Conservation (phyloP, 108 stramenopile genomes). For the Bacterosira constricta region DNA sequence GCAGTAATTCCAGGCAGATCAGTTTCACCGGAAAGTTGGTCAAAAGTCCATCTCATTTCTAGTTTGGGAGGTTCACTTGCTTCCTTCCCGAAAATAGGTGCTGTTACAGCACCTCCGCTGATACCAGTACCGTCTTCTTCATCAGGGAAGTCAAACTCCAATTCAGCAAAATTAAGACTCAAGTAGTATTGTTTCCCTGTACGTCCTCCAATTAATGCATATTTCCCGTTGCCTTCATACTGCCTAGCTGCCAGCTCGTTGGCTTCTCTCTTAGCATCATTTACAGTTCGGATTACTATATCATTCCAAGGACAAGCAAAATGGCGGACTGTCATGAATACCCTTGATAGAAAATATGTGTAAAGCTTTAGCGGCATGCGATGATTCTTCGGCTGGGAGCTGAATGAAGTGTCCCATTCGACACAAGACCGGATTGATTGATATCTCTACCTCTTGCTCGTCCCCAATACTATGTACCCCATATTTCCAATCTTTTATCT, state of each 20-base stretch:
- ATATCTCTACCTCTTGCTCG: too few species aligned
- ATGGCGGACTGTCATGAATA: constrained; percentile 54
- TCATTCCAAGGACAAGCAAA: constrained; percentile 54
- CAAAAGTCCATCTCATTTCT: constrained; percentile 41
- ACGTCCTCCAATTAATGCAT: constrained; percentile 13
- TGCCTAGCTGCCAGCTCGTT: constrained; percentile 11
- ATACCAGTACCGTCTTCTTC: not conserved
- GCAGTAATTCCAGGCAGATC: constrained; percentile 35
- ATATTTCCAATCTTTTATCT: too few species aligned
- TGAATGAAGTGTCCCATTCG: constrained; percentile 68
- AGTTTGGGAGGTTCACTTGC: constrained; percentile 31
- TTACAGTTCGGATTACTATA: constrained; percentile 23
- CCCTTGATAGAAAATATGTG: constrained; percentile 32
- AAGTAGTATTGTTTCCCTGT: constrained; percentile 61
- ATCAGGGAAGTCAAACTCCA: constrained; percentile 76
- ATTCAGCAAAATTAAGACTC: constrained; percentile 75
- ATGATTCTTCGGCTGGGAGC: constrained; percentile 42
- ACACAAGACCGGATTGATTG: too few species aligned
- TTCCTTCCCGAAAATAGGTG: constrained; percentile 39
- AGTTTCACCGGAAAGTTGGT: constrained; percentile 26
- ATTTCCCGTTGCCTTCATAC: constrained; percentile 14
- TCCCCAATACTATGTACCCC: too few species aligned
- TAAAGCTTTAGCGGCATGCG: constrained; percentile 36
- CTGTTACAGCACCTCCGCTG: constrained; percentile 29
- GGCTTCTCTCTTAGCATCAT: constrained; percentile 43